Evolutionary conservation across 257 asterid species (phyloP).

Genomic region (Solanum pimpinellifolium): DNA sequence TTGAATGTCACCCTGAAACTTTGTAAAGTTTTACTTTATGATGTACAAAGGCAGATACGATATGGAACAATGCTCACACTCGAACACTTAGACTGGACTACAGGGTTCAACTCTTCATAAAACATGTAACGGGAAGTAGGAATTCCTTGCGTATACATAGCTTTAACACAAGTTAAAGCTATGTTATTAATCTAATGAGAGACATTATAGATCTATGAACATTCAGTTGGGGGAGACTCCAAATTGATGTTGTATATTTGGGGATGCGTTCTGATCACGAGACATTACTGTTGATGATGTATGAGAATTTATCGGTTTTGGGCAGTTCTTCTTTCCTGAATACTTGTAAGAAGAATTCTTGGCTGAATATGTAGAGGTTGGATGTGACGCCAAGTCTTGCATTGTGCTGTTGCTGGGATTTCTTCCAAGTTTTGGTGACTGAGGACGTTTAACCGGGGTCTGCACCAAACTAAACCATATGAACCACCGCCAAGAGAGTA

Average conservation of each 20-base stretch:
- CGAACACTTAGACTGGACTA: neutral
- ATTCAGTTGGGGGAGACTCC: neutral
- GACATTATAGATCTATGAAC: neutral
- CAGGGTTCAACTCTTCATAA: neutral
- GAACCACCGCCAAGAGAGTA: neutral
- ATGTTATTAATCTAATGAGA: neutral
- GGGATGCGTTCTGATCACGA: slow-evolving; percentile 1
- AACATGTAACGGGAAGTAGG: neutral
- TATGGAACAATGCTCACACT: neutral
- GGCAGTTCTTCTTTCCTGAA: slow-evolving; percentile 1
- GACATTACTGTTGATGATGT: neutral
- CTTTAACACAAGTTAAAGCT: neutral
- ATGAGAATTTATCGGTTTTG: slow-evolving; percentile 8
- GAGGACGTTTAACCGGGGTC: slow-evolving; percentile 30
- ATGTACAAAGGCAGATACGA: neutral
- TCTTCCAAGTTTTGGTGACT: slow-evolving; percentile 28
- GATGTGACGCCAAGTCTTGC: slow-evolving; percentile 34
- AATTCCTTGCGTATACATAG: neutral
- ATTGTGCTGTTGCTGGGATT: slow-evolving; percentile 22
- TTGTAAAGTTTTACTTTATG: neutral
- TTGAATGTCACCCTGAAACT: neutral
- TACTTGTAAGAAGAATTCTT: slow-evolving; percentile 29
- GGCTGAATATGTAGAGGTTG: slow-evolving; percentile 19
- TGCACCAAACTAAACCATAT: slow-evolving; percentile 12
- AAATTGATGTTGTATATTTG: neutral